phyloP scores from a whole-genome alignment of 2,329 filamentous ascomycete species.

The Fusarium sp. region DNA sequence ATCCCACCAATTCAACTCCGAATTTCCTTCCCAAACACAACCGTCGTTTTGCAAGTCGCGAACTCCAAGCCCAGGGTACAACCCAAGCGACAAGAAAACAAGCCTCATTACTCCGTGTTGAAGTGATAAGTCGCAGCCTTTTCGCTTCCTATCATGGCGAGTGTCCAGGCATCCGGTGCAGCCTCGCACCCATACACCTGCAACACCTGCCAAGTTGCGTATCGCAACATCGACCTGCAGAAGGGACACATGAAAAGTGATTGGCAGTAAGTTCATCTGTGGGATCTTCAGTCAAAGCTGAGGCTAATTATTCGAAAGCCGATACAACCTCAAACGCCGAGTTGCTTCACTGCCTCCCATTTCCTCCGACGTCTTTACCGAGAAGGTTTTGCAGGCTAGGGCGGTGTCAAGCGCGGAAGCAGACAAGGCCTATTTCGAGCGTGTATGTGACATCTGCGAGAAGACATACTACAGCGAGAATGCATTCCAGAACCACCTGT shows the following conservation, averaged over 20 bases:
- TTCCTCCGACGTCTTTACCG: slow-evolving; percentile 90
- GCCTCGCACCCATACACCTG: slow-evolving; percentile 91
- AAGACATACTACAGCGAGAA: slow-evolving; percentile 98
- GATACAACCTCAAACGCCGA: slow-evolving; percentile 96
- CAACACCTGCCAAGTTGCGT: slow-evolving; percentile 98
- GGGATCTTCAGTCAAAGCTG: background rate
- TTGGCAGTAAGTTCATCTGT: slow-evolving; percentile 83
- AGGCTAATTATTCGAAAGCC: slow-evolving; percentile 60
- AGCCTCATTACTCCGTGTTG: background rate
- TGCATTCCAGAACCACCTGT: slow-evolving; percentile 91
- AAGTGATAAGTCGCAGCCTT: background rate
- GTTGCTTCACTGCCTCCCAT: slow-evolving; percentile 92
- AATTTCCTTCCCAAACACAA: slow-evolving; percentile 42
- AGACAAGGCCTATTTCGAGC: slow-evolving; percentile 89
- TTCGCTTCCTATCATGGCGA: slow-evolving; percentile 57
- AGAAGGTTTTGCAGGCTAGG: slow-evolving; percentile 93
- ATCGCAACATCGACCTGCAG: slow-evolving; percentile 92
- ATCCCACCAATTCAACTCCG: slow-evolving; percentile 40
- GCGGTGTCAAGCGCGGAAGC: slow-evolving; percentile 86
- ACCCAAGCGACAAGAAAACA: background rate
- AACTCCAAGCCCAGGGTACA: background rate
- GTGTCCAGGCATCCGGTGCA: slow-evolving; percentile 48
- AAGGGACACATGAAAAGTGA: slow-evolving; percentile 97
- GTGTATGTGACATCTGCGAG: slow-evolving; percentile 81
- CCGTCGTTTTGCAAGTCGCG: background rate